Conservation (phyloP, 1,284 basidiomycete genomes). For the Chalciporus sp. region DNA sequence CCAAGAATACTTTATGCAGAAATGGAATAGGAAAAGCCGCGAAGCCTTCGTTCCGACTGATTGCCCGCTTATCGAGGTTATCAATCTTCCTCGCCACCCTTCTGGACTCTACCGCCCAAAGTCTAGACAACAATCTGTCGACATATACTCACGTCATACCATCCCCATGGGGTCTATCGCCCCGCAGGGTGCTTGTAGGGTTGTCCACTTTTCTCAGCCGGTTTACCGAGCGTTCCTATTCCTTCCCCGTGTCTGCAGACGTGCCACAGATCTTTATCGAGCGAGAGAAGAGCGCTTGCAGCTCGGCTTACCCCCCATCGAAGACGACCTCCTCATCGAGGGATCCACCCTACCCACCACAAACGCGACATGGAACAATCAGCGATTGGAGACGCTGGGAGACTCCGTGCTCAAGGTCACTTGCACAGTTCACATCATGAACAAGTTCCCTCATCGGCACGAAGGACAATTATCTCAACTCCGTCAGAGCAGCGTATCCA, state of each 20-base stretch:
- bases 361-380: conserved; percentile 69
- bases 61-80: conserved; percentile 62
- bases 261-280: conserved; percentile 65
- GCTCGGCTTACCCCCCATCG: conserved; percentile 61
- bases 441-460: conserved; percentile 71
- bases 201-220: conserved; percentile 49
- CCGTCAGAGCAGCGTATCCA: conserved; percentile 66
- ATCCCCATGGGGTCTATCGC: conserved; percentile 43
- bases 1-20: conserved; percentile 57
- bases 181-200: conserved; percentile 56
- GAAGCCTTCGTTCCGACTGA: conserved; percentile 47
- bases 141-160: conserved; percentile 23
- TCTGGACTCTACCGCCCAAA: conserved; percentile 46
- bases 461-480: conserved; percentile 78
- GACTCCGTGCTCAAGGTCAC: conserved; percentile 81
- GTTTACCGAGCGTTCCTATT: conserved; percentile 54
- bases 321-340: conserved; percentile 60
- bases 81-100: conserved; percentile 43
- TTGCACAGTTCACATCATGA: conserved; percentile 75
- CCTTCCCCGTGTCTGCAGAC: conserved; percentile 67
- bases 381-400: conserved; percentile 82
- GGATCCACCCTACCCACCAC: conserved; percentile 74
- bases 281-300: conserved; percentile 50
- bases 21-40: conserved; percentile 53
- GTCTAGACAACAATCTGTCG: conserved; percentile 23